These are phyloP conservation scores for Sonneratia alba DNA, from an alignment of 345 rosid species.

Conservation along the genomic window DNA sequence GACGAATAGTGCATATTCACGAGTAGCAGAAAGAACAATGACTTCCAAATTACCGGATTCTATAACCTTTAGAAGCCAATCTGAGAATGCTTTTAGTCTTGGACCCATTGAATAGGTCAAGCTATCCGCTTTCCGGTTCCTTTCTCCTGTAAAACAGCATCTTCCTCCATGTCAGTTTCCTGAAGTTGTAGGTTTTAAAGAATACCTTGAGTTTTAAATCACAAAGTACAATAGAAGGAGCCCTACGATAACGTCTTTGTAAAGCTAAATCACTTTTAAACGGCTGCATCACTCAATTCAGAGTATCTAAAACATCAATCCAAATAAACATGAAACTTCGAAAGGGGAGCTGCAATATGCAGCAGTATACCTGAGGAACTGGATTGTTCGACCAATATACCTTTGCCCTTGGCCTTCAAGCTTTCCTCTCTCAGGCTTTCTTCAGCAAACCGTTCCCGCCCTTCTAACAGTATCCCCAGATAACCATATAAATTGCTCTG, in stretches of 20 bases:
- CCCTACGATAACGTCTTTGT: too few species aligned
- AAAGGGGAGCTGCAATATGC: neutral
- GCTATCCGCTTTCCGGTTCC: constrained; percentile 22
- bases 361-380: constrained; percentile 36
- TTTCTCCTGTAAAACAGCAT: constrained; percentile 14
- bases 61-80: constrained; percentile 60
- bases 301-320: neutral
- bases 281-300: too few species aligned
- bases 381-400: constrained; percentile 22
- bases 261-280: too few species aligned
- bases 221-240: neutral
- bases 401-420: constrained; percentile 30
- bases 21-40: constrained; percentile 48
- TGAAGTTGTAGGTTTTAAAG: neutral
- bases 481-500: constrained; percentile 70
- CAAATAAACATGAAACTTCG: neutral
- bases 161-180: neutral
- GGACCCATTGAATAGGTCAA: constrained; percentile 38
- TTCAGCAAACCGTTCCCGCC: constrained; percentile 49
- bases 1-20: constrained; percentile 55
- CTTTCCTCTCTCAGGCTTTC: constrained; percentile 16
- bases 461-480: constrained; percentile 65
- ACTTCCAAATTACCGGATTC: constrained; percentile 61
- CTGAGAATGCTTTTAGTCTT: constrained; percentile 53
- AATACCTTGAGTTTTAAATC: neutral